These are phyloP conservation scores for Apophysomyces ossiformis DNA, from an alignment of 371 early-diverging fungal genomes.

Conservation along the genomic window DNA sequence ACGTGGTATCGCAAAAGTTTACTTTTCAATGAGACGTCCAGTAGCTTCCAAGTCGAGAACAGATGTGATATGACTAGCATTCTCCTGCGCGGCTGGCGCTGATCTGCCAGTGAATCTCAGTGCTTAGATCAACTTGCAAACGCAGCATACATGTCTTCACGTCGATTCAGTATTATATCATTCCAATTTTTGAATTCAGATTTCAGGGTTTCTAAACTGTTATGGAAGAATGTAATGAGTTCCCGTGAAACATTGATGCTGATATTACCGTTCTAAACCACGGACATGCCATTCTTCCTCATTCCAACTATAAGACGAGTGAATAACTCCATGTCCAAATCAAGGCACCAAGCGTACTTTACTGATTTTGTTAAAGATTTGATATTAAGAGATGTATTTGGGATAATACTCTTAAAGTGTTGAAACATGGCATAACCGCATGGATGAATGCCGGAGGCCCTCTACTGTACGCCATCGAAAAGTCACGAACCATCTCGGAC, in stretches of 20 bases:
- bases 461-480: too few relatives aligned
- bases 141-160: conserved; percentile 25
- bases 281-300: conserved; percentile 36
- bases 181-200: conserved; percentile 39
- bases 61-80: conserved; percentile 13
- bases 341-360: background rate
- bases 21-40: conserved; percentile 25
- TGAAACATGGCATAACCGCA: conserved; percentile 39
- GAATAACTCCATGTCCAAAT: background rate
- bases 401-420: conserved; percentile 50
- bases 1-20: background rate
- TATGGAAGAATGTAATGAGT: background rate
- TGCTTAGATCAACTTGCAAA: background rate
- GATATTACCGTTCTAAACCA: conserved; percentile 26
- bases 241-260: background rate
- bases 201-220: conserved; percentile 23
- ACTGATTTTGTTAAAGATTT: conserved; percentile 44
- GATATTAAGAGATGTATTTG: conserved; percentile 36
- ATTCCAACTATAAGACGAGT: conserved; percentile 20
- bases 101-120: background rate
- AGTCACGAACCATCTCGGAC: too few relatives aligned
- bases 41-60: conserved; percentile 29
- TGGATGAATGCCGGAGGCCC: too few relatives aligned
- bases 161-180: conserved; percentile 26
- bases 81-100: background rate